A percentile compares a stretch with the other conserved stretches of the same genome.
phyloP scores from a whole-genome alignment of 2,329 filamentous ascomycete genomes.

The Pseudogymnoascus sp. region DNA sequence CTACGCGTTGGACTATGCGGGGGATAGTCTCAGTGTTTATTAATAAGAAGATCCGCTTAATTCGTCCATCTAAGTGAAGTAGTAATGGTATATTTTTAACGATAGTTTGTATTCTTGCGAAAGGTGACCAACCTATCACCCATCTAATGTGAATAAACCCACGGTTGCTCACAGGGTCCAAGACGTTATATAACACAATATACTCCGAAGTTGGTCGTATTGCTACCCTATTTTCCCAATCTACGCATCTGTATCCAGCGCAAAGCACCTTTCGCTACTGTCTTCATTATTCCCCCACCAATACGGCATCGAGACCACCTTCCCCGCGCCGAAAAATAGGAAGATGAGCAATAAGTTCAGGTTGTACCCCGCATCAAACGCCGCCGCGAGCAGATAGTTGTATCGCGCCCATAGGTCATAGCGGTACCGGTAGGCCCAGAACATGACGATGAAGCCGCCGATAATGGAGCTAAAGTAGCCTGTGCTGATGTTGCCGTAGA shows the following conservation, averaged over 20 bases:
- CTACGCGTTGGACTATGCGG: no score
- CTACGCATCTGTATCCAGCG: constrained; percentile 27
- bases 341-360: constrained; percentile 54
- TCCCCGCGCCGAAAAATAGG: constrained; percentile 48
- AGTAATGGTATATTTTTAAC: not conserved
- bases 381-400: constrained; percentile 53
- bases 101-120: not conserved
- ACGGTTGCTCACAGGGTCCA: not conserved
- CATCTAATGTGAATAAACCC: not conserved
- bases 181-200: not conserved
- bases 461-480: constrained; percentile 49
- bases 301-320: constrained; percentile 49
- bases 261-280: constrained; percentile 51
- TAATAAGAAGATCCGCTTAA: not conserved
- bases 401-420: constrained; percentile 52
- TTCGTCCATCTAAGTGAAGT: not conserved
- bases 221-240: not conserved
- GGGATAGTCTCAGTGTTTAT: not conserved
- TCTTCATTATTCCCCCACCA: constrained; percentile 55
- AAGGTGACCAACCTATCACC: not conserved
- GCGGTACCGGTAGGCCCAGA: constrained; percentile 45
- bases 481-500: constrained; percentile 54
- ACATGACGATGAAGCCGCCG: constrained; percentile 54
- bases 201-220: not conserved
- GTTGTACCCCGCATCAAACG: constrained; percentile 55